Conservation (phyloP, 768 basidiomycete species). For the Pleurotus sapidus region DNA sequence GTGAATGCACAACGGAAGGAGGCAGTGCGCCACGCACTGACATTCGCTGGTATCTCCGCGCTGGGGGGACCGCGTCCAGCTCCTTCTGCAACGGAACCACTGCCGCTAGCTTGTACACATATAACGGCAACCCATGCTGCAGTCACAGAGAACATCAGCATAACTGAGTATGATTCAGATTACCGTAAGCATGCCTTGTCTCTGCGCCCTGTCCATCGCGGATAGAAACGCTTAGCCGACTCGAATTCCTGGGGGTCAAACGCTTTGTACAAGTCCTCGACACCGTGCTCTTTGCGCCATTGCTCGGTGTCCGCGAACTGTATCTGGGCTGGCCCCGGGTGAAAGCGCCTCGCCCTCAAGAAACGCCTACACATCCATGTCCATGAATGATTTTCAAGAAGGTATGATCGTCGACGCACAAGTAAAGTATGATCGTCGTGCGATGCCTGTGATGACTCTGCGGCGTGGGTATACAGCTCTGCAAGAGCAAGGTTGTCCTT, state of each 20-base stretch:
- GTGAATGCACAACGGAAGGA: not conserved
- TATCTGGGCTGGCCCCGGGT: slow-evolving; percentile 57
- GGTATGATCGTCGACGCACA: slow-evolving; percentile 38
- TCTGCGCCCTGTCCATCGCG: slow-evolving; percentile 77
- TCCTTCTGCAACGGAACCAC: slow-evolving; percentile 58
- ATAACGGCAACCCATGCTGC: slow-evolving; percentile 68
- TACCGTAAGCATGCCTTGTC: slow-evolving; percentile 53
- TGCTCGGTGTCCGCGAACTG: slow-evolving; percentile 67
- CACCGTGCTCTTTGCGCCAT: slow-evolving; percentile 65
- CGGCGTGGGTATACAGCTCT: slow-evolving; percentile 46
- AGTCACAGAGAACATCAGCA: not conserved
- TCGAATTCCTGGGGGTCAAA: slow-evolving; percentile 63
- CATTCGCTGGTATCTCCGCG: slow-evolving; percentile 70
- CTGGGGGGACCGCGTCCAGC: slow-evolving; percentile 48
- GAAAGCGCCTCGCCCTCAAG: slow-evolving; percentile 74
- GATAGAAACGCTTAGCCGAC: slow-evolving; percentile 61
- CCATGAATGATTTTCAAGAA: not conserved
- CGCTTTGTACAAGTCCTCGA: slow-evolving; percentile 59
- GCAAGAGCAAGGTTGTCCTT: slow-evolving; percentile 46
- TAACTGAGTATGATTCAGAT: not conserved
- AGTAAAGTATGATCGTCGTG: slow-evolving; percentile 68
- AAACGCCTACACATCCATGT: slow-evolving; percentile 59
- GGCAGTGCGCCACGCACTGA: slow-evolving; percentile 28
- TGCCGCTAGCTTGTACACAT: slow-evolving; percentile 73
- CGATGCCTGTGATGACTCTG: slow-evolving; percentile 30